Base-by-base conservation (phyloP, 768 basidiomycete genomes). In the Phlegmacium glaucopus region DNA sequence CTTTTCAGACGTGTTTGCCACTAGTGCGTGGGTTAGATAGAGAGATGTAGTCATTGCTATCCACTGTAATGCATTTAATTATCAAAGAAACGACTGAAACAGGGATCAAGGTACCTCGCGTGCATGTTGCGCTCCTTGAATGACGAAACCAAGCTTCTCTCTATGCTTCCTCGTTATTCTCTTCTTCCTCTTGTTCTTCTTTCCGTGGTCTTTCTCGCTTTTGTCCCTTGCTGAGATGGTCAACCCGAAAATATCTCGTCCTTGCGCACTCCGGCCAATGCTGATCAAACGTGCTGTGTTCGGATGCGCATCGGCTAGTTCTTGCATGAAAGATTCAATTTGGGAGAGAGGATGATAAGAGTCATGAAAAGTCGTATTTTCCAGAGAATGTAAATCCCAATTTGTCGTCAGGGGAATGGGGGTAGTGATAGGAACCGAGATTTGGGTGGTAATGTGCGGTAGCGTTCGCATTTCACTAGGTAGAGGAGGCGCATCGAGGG, bases 41-140 rank as follows among this genome's bases (percentile, higher is more conserved):
- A 87, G 69, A 1, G 85, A 71, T 0, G 89, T 78, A 0, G 89
- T 75, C 0, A 87, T 83, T 3, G 89, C 84, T 43, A 94, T 76
- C 91, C 91, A 94, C 85, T 90, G 48, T 1, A 25, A n/a, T 26
- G 36, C 35, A 17, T 29, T 16, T 30, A 48, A 9, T n/a, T 29
- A 41, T 26, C n/a, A 13, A 54, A 41, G 42, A 37, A 16, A 10
- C 16, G 26, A 40, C 22, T 29, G 22, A 11, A 50, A 38, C n/a
- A n/a, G n/a, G n/a, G n/a, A n/a, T n/a, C 15, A 36, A 32, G 34
- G 9, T 29, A 43, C 48, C 46, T 45, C 51, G 15, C 54, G 54
- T 39, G 57, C 59, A 49, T 59, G 59, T 52, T 61, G 60, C 6
- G 58, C 52, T 12, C 85, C 85, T 3, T 80, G 67, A 30, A 92